phyloP scores from a whole-genome alignment of 2,329 filamentous ascomycete species.

The Pestalotiopsis fici region DNA sequence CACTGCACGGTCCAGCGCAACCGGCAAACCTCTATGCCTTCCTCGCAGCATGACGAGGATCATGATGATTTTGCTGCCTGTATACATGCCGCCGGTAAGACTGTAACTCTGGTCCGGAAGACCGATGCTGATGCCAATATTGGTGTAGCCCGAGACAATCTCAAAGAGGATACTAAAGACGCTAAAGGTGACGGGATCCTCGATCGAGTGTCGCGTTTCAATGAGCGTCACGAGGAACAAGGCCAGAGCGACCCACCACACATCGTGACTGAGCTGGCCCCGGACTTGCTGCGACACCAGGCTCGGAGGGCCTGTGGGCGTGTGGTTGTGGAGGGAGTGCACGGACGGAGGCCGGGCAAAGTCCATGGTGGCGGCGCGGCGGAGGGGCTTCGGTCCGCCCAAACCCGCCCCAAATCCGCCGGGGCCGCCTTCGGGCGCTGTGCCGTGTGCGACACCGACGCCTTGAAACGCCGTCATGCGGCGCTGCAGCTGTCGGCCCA shows the following conservation, averaged over 20 bases:
- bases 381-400: not conserved
- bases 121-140: slow-evolving; percentile 59
- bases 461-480: slow-evolving; percentile 22
- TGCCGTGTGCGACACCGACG: slow-evolving; percentile 15
- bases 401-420: slow-evolving; percentile 9
- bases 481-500: slow-evolving; percentile 15
- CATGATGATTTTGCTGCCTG: slow-evolving; percentile 34
- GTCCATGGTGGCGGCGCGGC: slow-evolving; percentile 16
- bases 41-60: slow-evolving; percentile 7
- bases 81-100: slow-evolving; percentile 56
- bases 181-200: slow-evolving; percentile 53
- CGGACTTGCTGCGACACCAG: slow-evolving; percentile 58
- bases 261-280: slow-evolving; percentile 63
- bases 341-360: slow-evolving; percentile 2
- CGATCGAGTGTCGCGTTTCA: slow-evolving; percentile 54
- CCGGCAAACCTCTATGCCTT: slow-evolving; percentile 4
- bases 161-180: slow-evolving; percentile 62
- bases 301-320: slow-evolving; percentile 20
- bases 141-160: slow-evolving; percentile 58
- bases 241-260: slow-evolving; percentile 65
- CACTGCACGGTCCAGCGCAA: slow-evolving; percentile 7
- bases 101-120: slow-evolving; percentile 52
- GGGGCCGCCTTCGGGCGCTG: not conserved
- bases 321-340: slow-evolving; percentile 7
- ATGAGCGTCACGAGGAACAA: slow-evolving; percentile 61